Percentiles rank a stretch among this genome's conserved stretches.
Evolutionary conservation across 176 grass and related monocot species (phyloP).

Genomic region (Ensete ventricosum): DNA sequence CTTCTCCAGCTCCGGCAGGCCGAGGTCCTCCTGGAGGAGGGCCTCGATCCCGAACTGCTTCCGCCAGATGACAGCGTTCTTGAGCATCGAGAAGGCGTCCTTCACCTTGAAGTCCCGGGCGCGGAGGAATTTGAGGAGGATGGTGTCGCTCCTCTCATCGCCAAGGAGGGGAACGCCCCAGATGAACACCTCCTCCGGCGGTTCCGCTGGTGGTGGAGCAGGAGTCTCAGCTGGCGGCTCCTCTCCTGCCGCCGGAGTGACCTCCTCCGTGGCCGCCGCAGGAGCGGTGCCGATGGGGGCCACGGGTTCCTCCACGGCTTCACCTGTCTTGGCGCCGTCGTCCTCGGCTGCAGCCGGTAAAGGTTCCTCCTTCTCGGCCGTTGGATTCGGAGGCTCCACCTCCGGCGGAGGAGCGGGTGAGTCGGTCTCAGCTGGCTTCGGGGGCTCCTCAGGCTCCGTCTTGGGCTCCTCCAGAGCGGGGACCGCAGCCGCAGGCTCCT

Average conservation of each 20-base stretch:
- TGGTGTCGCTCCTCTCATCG: constrained; percentile 66
- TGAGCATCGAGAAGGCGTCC: constrained; percentile 79
- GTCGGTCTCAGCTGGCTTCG: constrained; percentile 1
- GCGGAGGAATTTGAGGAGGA: constrained; percentile 90
- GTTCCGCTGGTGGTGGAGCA: neutral
- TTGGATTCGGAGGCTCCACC: constrained; percentile 26
- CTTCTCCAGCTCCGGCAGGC: constrained; percentile 57
- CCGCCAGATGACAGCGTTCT: constrained; percentile 71
- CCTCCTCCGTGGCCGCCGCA: constrained; percentile 8
- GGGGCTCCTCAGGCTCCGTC: constrained; percentile 15
- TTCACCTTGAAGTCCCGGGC: constrained; percentile 90
- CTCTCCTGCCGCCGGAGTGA: constrained; percentile 26
- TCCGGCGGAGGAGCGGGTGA: constrained; percentile 15
- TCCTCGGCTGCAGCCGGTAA: constrained; percentile 28
- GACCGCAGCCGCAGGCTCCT: neutral
- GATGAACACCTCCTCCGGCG: constrained; percentile 40
- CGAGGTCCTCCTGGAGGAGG: constrained; percentile 58
- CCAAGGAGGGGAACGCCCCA: constrained; percentile 84
- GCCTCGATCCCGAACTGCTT: constrained; percentile 81
- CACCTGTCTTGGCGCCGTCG: constrained; percentile 44
- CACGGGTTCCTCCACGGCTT: constrained; percentile 45
- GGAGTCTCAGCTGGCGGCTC: constrained; percentile 8
- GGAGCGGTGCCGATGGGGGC: constrained; percentile 11
- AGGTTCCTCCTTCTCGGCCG: constrained; percentile 44
- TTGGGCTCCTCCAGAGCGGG: constrained; percentile 15